Percentiles rank a stretch among this genome's conserved stretches.
These are phyloP conservation scores for Botrytis galanthina DNA, from an alignment of 2,329 filamentous ascomycete genomes.

Conservation along the genomic window DNA sequence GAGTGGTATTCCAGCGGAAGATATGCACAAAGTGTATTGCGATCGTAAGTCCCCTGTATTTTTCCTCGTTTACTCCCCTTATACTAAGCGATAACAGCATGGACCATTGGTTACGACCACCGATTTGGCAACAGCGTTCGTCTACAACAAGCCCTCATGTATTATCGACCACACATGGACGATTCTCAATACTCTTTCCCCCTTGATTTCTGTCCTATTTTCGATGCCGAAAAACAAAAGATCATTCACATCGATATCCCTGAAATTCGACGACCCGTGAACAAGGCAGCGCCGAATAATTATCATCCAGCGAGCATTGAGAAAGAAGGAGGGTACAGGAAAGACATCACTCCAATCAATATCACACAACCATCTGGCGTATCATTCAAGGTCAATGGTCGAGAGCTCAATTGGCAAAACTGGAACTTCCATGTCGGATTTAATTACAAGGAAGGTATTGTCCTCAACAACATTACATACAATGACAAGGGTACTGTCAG, in stretches of 20 bases:
- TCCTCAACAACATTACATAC: slow-evolving; percentile 85
- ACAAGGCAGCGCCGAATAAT: slow-evolving; percentile 69
- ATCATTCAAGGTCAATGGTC: slow-evolving; percentile 74
- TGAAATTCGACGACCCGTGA: slow-evolving; percentile 71
- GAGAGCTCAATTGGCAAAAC: slow-evolving; percentile 83
- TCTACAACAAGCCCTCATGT: slow-evolving; percentile 92
- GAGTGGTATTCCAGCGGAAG: slow-evolving; percentile 73
- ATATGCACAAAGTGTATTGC: slow-evolving; percentile 96
- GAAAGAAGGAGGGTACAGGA: slow-evolving; percentile 71
- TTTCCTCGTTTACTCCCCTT: background rate
- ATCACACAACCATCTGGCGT: slow-evolving; percentile 88
- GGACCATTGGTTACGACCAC: slow-evolving; percentile 94
- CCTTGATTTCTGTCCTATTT: slow-evolving; percentile 92
- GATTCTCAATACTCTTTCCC: slow-evolving; percentile 90
- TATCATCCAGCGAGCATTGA: slow-evolving; percentile 75
- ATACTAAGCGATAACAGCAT: slow-evolving; percentile 51
- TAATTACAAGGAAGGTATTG: slow-evolving; percentile 90
- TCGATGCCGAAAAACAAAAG: slow-evolving; percentile 72
- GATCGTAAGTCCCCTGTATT: slow-evolving; percentile 59
- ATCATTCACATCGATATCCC: slow-evolving; percentile 63
- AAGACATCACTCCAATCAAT: slow-evolving; percentile 79
- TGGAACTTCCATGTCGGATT: slow-evolving; percentile 93
- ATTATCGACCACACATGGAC: slow-evolving; percentile 82
- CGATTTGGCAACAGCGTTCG: slow-evolving; percentile 76
- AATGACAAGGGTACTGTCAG: slow-evolving; percentile 77